Base-by-base conservation (phyloP, 768 basidiomycete species). In the Rhizopogon vinicolor region DNA sequence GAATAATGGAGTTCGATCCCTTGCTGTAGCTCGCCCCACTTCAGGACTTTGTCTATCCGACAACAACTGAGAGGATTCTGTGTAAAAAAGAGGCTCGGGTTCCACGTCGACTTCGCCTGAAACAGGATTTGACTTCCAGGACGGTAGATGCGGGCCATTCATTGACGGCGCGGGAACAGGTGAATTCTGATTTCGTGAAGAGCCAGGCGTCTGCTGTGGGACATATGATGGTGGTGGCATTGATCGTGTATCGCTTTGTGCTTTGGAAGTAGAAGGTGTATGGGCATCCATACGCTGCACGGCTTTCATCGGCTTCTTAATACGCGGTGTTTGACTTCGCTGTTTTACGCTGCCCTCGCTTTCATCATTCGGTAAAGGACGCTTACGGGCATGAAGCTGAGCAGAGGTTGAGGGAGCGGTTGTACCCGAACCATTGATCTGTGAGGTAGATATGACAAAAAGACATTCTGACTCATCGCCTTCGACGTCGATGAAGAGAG, bases 361-460 rank as follows among this genome's bases (percentile, higher is more conserved):
- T 42, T 52, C 37, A 14, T 67, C 65, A 41, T 60, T 65, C 0
- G 55, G 51, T 16, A 55, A 52, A 5, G 46, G 55, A 31, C 69
- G 62, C 53, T 70, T 70, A 44, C 57, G 64, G 19, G 59, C 51
- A 18, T 48, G 59, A 16, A 37, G 48, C 18, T 25, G 48, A 22
- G 48, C 19, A 22, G 57, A n/a, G 55, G 67, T 31, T 59, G 65
- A 39, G 41, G 59, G 53, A 13, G 55, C 33, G 6, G 43, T 31
- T n/a, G 59, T 44, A 16, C 31, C 44, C 12, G 41, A 33, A 40
- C 64, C 78, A 22, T 78, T 79, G 29, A 80, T 75, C 54, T 84
- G 81, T 63, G 81, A 89, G 7, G 91, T 90, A 7, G 91, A 89
- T 57, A 93, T 85, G 25, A 90, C 86, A 64, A 91, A 91, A 33